Evolutionary conservation across 1,284 basidiomycete species (phyloP), one percentile per base, ranked within the genome.

Genomic region (Anthracocystis setariae): DNA sequence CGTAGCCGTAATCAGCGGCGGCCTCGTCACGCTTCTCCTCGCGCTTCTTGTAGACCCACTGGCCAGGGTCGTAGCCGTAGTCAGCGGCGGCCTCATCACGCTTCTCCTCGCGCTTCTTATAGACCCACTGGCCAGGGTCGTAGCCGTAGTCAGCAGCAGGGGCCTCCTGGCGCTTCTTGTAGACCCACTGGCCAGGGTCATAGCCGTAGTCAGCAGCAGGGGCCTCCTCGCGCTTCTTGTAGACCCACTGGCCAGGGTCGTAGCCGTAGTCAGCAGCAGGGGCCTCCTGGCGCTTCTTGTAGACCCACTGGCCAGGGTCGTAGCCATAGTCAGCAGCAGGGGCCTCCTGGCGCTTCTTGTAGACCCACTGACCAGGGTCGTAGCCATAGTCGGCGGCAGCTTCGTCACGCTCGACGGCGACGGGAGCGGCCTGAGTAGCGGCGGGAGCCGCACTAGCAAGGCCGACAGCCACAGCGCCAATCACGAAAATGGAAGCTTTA

Each of bases 381-480:
- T 9, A 21, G 9, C 64, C 64, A 18, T 38, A 67, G 45, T 67
- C 64, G 10, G 38, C 58, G 15, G 65, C 55, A 24, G 23, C 65
- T 32, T 58, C 53, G 45, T 52, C 46, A 27, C 57, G 57, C 55
- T 64, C 46, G 43, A 51, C 67, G 18, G 48, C 37, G 8, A 46
- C 37, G 8, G 61, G 40, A 20, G 64, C 42, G 13, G 29, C 48
- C 18, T 48, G 43, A 24, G 37, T 23, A 40, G 37, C 20, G 49
- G 44, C 54, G 29, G 66, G 67, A 24, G 67, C 67, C 35, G 67
- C 67, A 24, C 25, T 24, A 46, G 50, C 67, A 40, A 65, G 38
- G 57, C 61, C 61, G 23, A 45, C 57, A 46, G 54, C 61, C 48
- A 58, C 61, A 25, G 56, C 18, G 49, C 61, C 67, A 53, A 65